Conservation (phyloP, 2,329 filamentous ascomycete species). For the Rasamsonia emersonii region DNA sequence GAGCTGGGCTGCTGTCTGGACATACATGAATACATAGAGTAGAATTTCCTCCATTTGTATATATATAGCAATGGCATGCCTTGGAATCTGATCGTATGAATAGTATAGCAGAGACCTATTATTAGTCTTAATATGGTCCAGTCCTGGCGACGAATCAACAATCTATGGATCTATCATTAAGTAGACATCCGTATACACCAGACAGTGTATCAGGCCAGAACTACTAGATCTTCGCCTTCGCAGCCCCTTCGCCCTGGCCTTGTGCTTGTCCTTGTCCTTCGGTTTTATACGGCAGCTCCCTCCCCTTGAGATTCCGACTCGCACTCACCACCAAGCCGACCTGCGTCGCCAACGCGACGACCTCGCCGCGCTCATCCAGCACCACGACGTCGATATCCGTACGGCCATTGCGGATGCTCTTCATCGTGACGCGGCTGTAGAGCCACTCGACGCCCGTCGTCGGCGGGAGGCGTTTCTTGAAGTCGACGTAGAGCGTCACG, state of each 20-base stretch:
- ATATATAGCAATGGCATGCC: not conserved
- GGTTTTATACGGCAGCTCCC: constrained; percentile 30
- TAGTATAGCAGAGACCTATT: no score
- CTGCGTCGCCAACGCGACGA: constrained; percentile 62
- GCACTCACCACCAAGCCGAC: constrained; percentile 55
- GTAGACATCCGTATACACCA: not conserved
- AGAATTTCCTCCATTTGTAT: no score
- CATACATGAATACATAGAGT: constrained; percentile 4
- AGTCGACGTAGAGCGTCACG: constrained; percentile 63
- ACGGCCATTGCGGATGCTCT: constrained; percentile 60
- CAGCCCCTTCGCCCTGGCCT: no score
- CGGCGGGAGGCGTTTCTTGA: constrained; percentile 62
- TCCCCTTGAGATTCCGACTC: constrained; percentile 53
- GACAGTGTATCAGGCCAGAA: no score
- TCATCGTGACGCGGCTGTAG: constrained; percentile 55
- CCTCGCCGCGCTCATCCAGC: constrained; percentile 53
- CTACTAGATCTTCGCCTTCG: constrained; percentile 6
- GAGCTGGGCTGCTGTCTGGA: constrained; percentile 1
- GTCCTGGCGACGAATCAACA: not conserved
- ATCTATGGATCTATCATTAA: not conserved
- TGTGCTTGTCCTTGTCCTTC: no score
- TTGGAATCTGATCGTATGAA: not conserved
- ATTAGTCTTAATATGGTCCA: not conserved
- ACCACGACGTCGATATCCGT: constrained; percentile 67
- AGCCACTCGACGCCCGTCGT: constrained; percentile 65